Percentiles rank a stretch among this genome's conserved stretches.
phyloP scores from a whole-genome alignment of 192 early-diverging fungal genomes.

The Gaertneriomyces sp. region DNA sequence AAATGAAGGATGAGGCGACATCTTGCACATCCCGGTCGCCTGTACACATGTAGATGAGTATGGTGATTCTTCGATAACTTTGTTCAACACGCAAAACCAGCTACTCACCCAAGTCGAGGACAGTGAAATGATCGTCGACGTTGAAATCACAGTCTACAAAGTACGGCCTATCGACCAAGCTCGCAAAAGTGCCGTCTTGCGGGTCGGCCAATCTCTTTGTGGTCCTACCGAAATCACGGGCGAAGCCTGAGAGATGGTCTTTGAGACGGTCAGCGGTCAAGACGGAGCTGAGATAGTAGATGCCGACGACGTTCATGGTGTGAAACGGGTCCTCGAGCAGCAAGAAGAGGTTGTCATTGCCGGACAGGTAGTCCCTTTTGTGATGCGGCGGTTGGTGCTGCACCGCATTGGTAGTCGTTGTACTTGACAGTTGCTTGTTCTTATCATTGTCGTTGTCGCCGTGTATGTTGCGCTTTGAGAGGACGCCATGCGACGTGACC shows the following conservation, averaged over 20 bases:
- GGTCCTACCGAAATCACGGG: background rate
- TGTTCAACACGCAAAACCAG: too few species aligned
- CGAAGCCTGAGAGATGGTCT: constrained; percentile 20
- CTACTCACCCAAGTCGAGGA: constrained; percentile 14
- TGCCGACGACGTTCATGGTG: constrained; percentile 5
- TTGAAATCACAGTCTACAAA: constrained; percentile 13
- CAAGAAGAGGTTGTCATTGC: constrained; percentile 36
- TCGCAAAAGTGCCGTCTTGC: background rate
- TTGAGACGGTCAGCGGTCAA: constrained; percentile 13
- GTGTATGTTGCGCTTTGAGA: too few species aligned
- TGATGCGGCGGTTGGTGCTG: too few species aligned
- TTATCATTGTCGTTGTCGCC: too few species aligned
- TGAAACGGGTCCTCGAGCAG: constrained; percentile 29
- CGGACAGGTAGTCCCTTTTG: constrained; percentile 17
- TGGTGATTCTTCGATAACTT: too few species aligned
- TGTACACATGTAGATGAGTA: background rate
- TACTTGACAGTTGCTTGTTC: too few species aligned
- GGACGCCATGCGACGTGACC: too few species aligned
- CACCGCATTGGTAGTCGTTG: too few species aligned
- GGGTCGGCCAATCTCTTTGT: too few species aligned
- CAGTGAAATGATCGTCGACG: constrained; percentile 30
- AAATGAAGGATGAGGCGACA: too few species aligned
- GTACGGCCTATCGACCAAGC: constrained; percentile 27
- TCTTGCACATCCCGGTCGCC: too few species aligned
- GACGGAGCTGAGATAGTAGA: constrained; percentile 11